Base-by-base conservation (phyloP, 345 rosid genomes). In the Excoecaria agallocha region DNA sequence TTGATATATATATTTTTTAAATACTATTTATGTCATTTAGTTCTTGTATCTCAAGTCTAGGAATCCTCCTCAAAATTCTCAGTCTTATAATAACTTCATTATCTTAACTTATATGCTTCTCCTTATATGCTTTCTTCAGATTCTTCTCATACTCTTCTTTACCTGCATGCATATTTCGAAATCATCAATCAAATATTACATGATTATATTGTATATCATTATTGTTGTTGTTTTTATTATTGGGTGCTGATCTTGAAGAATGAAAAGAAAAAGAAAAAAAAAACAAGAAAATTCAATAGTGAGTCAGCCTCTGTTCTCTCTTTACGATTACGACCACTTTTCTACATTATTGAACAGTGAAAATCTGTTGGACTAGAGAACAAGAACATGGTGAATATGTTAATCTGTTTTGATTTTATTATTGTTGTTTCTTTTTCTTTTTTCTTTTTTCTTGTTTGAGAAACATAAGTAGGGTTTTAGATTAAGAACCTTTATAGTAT, bases 21-120 rank as follows among this genome's bases (percentile, higher is more conserved):
- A 52, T 58, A 43, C 57, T 62, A 72, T 35, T 6, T 70, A 74
- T 89, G 96, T 91, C 92, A 41, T 84, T 68, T 91, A 88, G 89
- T 80, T 64, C 67, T 85, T 81, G 78, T 82, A 79, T 82, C 80
- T 83, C 77, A 82, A 83, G 89, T 76, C 76, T 68, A 67, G 85
- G 90, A 90, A 88, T 88, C 88, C 78, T 87, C 85, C 81, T 79
- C 86, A 81, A 79, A 83, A 77, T 82, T 83, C 84, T 74, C 79
- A 76, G 11, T 54, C 35, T 22, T 56, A 65, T 15, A 65, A 62
- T 80, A 70, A 65, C 57, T 61, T 67, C 68, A 74, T 48, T 78
- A 8, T 59, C 81, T 84, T 87, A 69, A 86, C 89, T 78, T 86
- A 74, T 83, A 57, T 83, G 80, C 64, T 69, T 75, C 84, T 80